Evolutionary conservation across 139 green algal species (phyloP), one percentile per base, ranked within the genome.

Genomic region (Auxenochlorella pyrenoidosa): DNA sequence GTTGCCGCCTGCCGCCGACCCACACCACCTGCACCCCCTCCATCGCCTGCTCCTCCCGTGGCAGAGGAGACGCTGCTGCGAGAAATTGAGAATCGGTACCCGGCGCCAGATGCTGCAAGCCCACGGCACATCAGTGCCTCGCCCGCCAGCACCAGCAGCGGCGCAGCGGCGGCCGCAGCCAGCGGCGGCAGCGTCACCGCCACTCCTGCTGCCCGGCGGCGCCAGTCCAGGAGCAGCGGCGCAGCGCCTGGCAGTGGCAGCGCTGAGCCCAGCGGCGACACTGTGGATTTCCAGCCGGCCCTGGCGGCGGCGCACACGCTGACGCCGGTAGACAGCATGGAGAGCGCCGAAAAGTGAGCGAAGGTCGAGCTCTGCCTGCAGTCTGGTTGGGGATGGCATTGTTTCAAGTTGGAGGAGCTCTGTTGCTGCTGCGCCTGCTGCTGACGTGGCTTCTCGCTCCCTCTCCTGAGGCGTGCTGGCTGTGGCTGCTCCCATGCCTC

Each of bases 1-100:
- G 54, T 13, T 24, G 54, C 18, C 54, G 15, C 54, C 54, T 24
- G 18, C 47, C 47, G 47, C 18, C 18, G 18, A 63, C 54, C 54
- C 54, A 5, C 43, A 34, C 19, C 30, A 41, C 63, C 60, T 40
- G 12, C 6, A 1, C 40, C 30, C 76, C 28, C 43, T 4, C 18
- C 34, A 21, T 28, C 30, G 21, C 34, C 18, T 30, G 51, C 51
- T 41, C 4, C 28, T 24, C 0, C 34, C 6, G 36, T 92, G 19
- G 89, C 92, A 47, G 91, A 95, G 47, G 88, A 89, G 68, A 75
- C 76, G 4, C 83, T 95, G 59, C 83, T 93, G 10, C 60, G 91
- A 24, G 92, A 95, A 54, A 88, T 95, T 10, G 90, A 92, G 75
- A 88, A 84, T 19, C 83, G 90, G 44, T 93, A 87, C 60, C 86